phyloP scores from a whole-genome alignment of 345 rosid genomes.

The Dimocarpus longan region DNA sequence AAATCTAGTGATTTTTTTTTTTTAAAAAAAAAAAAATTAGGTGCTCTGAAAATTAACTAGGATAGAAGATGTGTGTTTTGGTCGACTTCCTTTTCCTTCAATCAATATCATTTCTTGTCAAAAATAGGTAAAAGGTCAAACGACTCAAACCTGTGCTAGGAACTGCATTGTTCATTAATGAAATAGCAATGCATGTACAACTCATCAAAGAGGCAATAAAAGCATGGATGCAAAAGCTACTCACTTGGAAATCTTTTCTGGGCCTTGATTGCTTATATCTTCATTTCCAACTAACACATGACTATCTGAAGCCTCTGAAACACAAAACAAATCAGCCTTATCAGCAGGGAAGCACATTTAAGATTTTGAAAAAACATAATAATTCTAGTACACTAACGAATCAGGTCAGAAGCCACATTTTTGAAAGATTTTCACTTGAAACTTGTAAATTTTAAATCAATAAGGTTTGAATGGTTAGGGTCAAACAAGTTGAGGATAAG shows the following conservation, averaged over 20 bases:
- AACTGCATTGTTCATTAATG: background rate
- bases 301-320: constrained; percentile 17
- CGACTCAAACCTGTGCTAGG: background rate
- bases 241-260: constrained; percentile 33
- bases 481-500: too few species aligned
- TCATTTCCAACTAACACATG: constrained; percentile 20
- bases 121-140: background rate
- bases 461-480: background rate
- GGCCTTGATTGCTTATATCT: constrained; percentile 10
- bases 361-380: background rate
- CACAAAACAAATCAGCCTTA: background rate
- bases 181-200: background rate
- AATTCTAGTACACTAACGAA: background rate
- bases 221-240: constrained; percentile 20
- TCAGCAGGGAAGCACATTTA: background rate
- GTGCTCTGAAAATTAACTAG: background rate
- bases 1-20: background rate
- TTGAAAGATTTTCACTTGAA: background rate
- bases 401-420: background rate
- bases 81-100: background rate
- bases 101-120: background rate
- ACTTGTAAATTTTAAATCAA: background rate
- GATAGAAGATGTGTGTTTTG: background rate
- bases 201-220: background rate
- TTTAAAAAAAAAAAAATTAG: background rate